phyloP scores from a whole-genome alignment of 805 yeast genomes.

The Crinitomyces ghanaensis region DNA sequence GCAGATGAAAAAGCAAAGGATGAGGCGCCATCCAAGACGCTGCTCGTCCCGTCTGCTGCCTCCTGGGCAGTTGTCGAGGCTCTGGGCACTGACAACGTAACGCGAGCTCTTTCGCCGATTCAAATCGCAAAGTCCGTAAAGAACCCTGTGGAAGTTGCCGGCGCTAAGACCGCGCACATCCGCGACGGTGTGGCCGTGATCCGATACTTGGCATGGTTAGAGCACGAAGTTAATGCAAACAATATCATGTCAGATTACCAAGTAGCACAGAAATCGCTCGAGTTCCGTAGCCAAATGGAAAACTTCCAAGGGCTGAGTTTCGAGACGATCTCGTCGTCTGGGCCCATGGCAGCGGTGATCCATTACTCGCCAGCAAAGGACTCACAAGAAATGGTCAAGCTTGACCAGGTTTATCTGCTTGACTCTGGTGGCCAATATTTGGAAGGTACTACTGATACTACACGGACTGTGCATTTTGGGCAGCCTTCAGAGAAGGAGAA shows the following conservation, averaged over 20 bases:
- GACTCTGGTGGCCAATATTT: slow-evolving; percentile 89
- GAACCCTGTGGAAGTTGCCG: slow-evolving; percentile 57
- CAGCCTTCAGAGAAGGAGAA: slow-evolving; percentile 46
- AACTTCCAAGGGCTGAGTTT: slow-evolving; percentile 50
- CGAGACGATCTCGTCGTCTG: slow-evolving; percentile 64
- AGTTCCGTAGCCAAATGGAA: slow-evolving; percentile 29
- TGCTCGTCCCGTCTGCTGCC: slow-evolving; percentile 44
- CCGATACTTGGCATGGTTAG: slow-evolving; percentile 75
- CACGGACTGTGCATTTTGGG: slow-evolving; percentile 70
- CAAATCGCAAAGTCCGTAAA: slow-evolving; percentile 64
- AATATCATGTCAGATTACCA: slow-evolving; percentile 43
- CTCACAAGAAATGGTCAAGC: slow-evolving; percentile 49
- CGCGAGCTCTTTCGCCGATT: slow-evolving; percentile 46
- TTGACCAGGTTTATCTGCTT: slow-evolving; percentile 55
- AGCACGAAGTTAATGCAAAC: slow-evolving; percentile 37
- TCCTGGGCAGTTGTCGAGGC: slow-evolving; percentile 60
- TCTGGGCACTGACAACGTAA: slow-evolving; percentile 31
- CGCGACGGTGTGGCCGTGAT: slow-evolving; percentile 74
- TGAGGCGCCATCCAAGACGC: slow-evolving; percentile 21
- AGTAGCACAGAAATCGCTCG: slow-evolving; percentile 43
- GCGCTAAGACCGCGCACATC: slow-evolving; percentile 64
- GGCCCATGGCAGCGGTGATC: slow-evolving; percentile 66
- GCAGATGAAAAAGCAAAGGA: slow-evolving; percentile 2
- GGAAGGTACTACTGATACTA: slow-evolving; percentile 95
- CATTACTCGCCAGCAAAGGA: slow-evolving; percentile 58